Percentiles rank a stretch among this genome's conserved stretches.
These are phyloP conservation scores for Cutaneotrichosporon sp. DNA, from an alignment of 1,284 basidiomycete species.

Conservation along the genomic window DNA sequence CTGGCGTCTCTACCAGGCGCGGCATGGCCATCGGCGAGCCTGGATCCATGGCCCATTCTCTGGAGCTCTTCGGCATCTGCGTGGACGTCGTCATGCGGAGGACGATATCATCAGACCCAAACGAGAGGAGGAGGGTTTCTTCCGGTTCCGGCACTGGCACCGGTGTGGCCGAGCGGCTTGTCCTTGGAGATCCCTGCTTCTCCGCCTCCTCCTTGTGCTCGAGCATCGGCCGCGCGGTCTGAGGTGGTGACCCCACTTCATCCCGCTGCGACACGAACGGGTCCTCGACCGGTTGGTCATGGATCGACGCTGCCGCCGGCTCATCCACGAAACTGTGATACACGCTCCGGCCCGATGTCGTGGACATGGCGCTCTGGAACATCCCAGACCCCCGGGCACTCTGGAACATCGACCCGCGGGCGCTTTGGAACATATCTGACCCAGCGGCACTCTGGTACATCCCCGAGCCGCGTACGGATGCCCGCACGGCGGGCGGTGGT, in stretches of 20 bases:
- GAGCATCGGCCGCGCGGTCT: too few species aligned
- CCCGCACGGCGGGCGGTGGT: neutral
- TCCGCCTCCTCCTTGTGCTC: too few species aligned
- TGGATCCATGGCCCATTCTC: conserved; percentile 2
- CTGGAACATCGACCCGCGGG: neutral
- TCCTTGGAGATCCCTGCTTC: neutral
- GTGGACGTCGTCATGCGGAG: conserved; percentile 34
- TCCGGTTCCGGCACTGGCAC: conserved; percentile 6
- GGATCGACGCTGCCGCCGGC: neutral
- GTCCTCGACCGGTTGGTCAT: neutral
- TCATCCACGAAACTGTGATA: conserved; percentile 13
- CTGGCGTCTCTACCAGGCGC: neutral
- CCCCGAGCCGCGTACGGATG: neutral
- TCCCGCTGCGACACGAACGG: neutral
- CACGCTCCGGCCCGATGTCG: conserved; percentile 13
- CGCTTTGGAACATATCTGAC: neutral
- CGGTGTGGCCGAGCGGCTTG: conserved; percentile 28
- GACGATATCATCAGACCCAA: conserved; percentile 41
- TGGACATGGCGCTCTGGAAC: conserved; percentile 11
- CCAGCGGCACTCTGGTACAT: too few species aligned
- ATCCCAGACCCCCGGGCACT: conserved; percentile 1
- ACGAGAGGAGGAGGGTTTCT: conserved; percentile 30
- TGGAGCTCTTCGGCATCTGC: neutral
- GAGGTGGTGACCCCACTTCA: too few species aligned
- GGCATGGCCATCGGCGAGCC: conserved; percentile 3